Evolutionary conservation across 495 filamentous ascomycete species (phyloP), one percentile per base, ranked within the genome.

Genomic region (Cenococcum geophilum): DNA sequence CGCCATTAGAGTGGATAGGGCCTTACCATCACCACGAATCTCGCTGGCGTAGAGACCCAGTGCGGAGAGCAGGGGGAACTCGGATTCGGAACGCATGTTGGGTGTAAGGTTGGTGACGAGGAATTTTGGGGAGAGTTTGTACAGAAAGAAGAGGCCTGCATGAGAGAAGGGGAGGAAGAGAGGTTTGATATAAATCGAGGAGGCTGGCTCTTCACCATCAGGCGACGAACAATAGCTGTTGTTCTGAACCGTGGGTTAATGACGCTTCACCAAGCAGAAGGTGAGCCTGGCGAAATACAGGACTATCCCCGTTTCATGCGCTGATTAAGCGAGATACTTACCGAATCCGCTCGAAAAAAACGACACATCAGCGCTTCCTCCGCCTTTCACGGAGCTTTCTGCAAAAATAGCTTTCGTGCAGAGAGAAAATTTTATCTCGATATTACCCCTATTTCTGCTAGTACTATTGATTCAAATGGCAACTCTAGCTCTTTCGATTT

Each of bases 11-110:
- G 55, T 25, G n/a, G 50, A 32, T 54, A 32, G 50, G 52, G 49
- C 65, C 74, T 73, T 72, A 74, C 81, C 81, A 67, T 82, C 78
- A 35, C 82, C 82, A 18, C 67, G 70, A 43, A 78, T 84, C 16
- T 76, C 58, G 18, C 74, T 70, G 43, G 77, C 76, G 65, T 82
- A 83, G 36, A 85, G 65, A 57, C 80, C 78, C 47, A 75, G 60
- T 22, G 65, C 71, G 25, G 72, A 66, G n/a, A 85, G 77, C 32
- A 78, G 64, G 34, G 80, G 82, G 61, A 85, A 84, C 65, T 85
- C 81, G n/a, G 37, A 16, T 8, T 58, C 22, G 54, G 58, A 42
- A 5, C 51, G 55, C 66, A 68, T 68, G 55, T 32, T 62, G 58
- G n/a, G 12, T 57, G 40, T 45, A 45, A 18, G 14, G 40, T 16